These are phyloP conservation scores for Aspergillus texensis DNA, from an alignment of 2,329 filamentous ascomycete species.

Conservation along the genomic window DNA sequence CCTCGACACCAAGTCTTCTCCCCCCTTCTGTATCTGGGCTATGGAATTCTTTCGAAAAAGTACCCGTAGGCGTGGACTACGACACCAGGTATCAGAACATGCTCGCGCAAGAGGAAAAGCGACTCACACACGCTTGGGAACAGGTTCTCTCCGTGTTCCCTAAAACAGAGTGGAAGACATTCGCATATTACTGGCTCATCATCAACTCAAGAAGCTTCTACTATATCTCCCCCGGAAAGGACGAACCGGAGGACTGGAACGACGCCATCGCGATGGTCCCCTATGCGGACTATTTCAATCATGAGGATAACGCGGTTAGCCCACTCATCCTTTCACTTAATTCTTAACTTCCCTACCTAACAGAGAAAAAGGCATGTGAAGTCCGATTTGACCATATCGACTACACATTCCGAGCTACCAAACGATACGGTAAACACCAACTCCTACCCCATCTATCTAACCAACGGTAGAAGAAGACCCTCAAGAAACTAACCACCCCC, in stretches of 20 bases:
- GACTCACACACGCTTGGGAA: conserved; percentile 55
- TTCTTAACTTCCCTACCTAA: not conserved
- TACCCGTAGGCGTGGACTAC: conserved; percentile 28
- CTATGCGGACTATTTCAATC: conserved; percentile 47
- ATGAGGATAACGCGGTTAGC: conserved; percentile 39
- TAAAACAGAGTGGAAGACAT: conserved; percentile 41
- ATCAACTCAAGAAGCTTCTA: conserved; percentile 63
- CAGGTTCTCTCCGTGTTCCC: conserved; percentile 46
- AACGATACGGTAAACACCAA: conserved; percentile 26
- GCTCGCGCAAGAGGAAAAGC: conserved; percentile 55
- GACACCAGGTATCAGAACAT: conserved; percentile 38
- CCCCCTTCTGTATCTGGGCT: conserved; percentile 40
- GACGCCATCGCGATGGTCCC: conserved; percentile 45
- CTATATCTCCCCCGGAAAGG: conserved; percentile 48
- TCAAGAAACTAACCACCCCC: not conserved
- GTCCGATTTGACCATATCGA: conserved; percentile 29
- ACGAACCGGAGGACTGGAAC: conserved; percentile 36
- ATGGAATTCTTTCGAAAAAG: conserved; percentile 35
- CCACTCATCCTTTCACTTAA: not conserved
- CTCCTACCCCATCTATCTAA: not conserved
- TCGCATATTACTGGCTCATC: conserved; percentile 59
- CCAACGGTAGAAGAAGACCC: not conserved
- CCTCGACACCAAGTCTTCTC: conserved; percentile 25
- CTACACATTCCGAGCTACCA: conserved; percentile 32
- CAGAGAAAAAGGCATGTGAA: conserved; percentile 26